These are phyloP conservation scores for Anacardium occidentale DNA, from an alignment of 345 rosid genomes.

Conservation along the genomic window DNA sequence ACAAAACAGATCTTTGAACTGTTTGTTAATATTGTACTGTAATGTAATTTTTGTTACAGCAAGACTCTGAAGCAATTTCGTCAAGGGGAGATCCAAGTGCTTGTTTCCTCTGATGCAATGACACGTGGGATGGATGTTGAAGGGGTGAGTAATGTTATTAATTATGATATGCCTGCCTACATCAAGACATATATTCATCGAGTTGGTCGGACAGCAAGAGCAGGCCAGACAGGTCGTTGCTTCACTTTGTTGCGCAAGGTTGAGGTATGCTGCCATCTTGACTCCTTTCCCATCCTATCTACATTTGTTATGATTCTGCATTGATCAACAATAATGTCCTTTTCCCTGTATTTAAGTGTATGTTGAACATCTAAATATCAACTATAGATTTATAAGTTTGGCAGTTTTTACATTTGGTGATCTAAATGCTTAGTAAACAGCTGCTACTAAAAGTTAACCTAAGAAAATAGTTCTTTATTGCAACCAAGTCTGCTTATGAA, in stretches of 20 bases:
- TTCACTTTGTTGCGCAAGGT: conserved; percentile 69
- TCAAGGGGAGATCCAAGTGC: conserved; percentile 80
- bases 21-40: conserved; percentile 6
- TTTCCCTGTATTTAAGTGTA: not conserved
- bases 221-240: conserved; percentile 82
- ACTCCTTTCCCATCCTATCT: not conserved
- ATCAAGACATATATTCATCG: conserved; percentile 88
- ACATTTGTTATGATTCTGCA: not conserved
- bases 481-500: not conserved
- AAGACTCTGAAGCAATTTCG: conserved; percentile 78
- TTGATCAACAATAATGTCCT: not conserved
- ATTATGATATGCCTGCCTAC: conserved; percentile 80
- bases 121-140: conserved; percentile 97
- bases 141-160: conserved; percentile 82
- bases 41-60: conserved; percentile 40
- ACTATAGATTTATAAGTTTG: not conserved
- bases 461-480: not conserved
- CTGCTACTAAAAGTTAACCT: not conserved
- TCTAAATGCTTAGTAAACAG: not conserved
- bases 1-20: not conserved
- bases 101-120: conserved; percentile 92
- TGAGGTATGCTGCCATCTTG: conserved; percentile 48
- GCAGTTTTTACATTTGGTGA: not conserved
- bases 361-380: not conserved
- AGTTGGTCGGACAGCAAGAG: conserved; percentile 97